Base-by-base conservation (phyloP, 2,329 filamentous ascomycete genomes). In the Diplocarpon mali region DNA sequence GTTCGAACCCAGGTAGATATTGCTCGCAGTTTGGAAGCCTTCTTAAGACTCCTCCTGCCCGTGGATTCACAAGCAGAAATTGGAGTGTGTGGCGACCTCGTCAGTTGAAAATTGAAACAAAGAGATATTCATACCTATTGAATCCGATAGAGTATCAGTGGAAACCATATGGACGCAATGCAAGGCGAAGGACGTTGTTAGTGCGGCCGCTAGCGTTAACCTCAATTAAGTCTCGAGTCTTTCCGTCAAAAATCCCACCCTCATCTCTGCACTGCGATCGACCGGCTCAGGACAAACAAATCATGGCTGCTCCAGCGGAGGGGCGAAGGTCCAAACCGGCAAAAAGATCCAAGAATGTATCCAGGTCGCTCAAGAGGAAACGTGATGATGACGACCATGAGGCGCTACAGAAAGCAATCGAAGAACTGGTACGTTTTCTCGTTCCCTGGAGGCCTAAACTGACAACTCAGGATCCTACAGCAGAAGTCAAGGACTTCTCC, bases 401-500 rank as follows among this genome's bases (percentile, higher is more conserved):
- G 31, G 56, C 54, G 28, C 47, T 63, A 13, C 50, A 57, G 35
- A 56, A 59, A 47, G 47, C 52, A 27, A 48, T 63, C 17, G 54
- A 59, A 35, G 57, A 57, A 34, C 50, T 63, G 24, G 60, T 62
- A 50, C 50, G 51, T 53, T 37, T 17, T 29, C 27, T 16, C 9
- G 10, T 17, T 45, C 28, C n/a, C 31, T 46, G 27, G 27, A 20
- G 40, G 20, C 12, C 34, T 12, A 35, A 28, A 40, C 49, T 56
- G 17, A 57, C 40, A 14, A 38, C 14, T 32, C 35, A 62, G 60
- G 59, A 62, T 46, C 49, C 47, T 11, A 62, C 58, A 50, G 48
- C 49, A 38, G 58, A 60, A 37, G 52, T 60, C 56, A 80, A 78
- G 52, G 75, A 75, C 52, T 98, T 98, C 64, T 72, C 80, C 56